Percentiles rank a stretch among this genome's conserved stretches.
Evolutionary conservation across 148 eudicot species (phyloP).

Genomic region (Arbutus unedo): DNA sequence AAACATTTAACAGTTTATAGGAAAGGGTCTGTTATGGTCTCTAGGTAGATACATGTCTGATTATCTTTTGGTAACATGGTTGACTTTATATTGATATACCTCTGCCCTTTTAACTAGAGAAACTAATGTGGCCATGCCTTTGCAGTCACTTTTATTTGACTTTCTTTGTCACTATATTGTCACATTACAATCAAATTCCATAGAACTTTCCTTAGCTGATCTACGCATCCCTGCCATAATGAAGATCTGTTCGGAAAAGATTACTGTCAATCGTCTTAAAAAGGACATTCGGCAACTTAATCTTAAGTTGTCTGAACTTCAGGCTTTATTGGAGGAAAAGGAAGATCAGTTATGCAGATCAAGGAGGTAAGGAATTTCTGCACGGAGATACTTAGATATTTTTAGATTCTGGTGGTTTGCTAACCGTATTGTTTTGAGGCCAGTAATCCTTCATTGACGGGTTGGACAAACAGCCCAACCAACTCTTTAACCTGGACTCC

Average conservation of each 20-base stretch:
- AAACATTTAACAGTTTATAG: not conserved
- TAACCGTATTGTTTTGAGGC: slow-evolving; percentile 19
- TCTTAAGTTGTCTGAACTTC: slow-evolving; percentile 65
- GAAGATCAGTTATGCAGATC: slow-evolving; percentile 55
- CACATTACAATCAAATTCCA: not conserved
- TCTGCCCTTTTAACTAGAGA: not conserved
- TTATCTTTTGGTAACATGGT: not conserved
- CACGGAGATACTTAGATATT: not conserved
- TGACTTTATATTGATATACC: not conserved
- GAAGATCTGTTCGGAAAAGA: slow-evolving; percentile 84
- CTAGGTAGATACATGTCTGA: not conserved
- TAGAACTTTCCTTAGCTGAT: slow-evolving; percentile 53
- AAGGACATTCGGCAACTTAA: slow-evolving; percentile 75
- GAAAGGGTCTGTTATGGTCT: not conserved
- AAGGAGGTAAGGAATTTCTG: slow-evolving; percentile 50
- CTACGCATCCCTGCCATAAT: slow-evolving; percentile 83
- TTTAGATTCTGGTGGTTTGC: slow-evolving; percentile 2
- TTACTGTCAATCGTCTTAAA: slow-evolving; percentile 62
- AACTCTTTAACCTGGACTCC: slow-evolving; percentile 18
- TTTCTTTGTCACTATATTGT: not conserved
- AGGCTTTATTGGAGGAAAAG: slow-evolving; percentile 74
- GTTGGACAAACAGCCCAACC: slow-evolving; percentile 19
- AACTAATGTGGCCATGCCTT: not conserved
- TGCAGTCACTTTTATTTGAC: not conserved
- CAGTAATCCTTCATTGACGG: slow-evolving; percentile 34